Percentiles rank a stretch among this genome's conserved stretches.
phyloP scores from a whole-genome alignment of 768 basidiomycete species.

The Sutorius australiensis region DNA sequence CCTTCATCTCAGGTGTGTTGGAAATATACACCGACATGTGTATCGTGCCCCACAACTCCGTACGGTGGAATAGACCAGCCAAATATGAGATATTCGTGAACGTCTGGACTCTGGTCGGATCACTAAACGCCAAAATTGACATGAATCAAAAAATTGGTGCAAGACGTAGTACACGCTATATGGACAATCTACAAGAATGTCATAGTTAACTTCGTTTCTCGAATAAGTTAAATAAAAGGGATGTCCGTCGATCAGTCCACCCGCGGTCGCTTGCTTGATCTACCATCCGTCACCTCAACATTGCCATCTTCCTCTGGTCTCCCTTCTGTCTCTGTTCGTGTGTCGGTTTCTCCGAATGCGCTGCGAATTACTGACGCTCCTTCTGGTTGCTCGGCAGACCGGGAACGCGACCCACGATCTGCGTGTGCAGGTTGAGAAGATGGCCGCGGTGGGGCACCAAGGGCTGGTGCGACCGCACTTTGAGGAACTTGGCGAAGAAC shows the following conservation, averaged over 20 bases:
- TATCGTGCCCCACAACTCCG: no score
- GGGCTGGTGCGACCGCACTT: background rate
- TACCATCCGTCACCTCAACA: conserved; percentile 20
- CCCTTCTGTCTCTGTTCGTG: conserved; percentile 20
- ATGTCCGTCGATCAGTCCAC: conserved; percentile 21
- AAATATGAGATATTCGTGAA: no score
- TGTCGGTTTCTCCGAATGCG: conserved; percentile 14
- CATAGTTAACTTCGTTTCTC: background rate
- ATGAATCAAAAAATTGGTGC: background rate
- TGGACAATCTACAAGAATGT: conserved; percentile 7
- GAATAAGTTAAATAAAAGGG: conserved; percentile 19
- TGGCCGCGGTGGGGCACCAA: conserved; percentile 13
- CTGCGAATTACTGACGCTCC: conserved; percentile 8
- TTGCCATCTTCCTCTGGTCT: conserved; percentile 16
- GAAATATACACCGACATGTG: no score
- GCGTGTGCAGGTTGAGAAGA: conserved; percentile 13
- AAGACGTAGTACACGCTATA: conserved; percentile 6
- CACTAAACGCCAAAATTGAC: background rate
- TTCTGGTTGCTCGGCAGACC: conserved; percentile 27
- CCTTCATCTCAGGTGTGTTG: no score
- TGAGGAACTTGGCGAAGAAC: conserved; percentile 41
- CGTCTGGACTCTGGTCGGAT: no score
- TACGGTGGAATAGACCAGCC: no score
- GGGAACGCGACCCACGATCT: conserved; percentile 23
- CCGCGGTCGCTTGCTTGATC: conserved; percentile 31